Evolutionary conservation across 768 basidiomycete species (phyloP).

Genomic region (Rhizopogon roseolus): DNA sequence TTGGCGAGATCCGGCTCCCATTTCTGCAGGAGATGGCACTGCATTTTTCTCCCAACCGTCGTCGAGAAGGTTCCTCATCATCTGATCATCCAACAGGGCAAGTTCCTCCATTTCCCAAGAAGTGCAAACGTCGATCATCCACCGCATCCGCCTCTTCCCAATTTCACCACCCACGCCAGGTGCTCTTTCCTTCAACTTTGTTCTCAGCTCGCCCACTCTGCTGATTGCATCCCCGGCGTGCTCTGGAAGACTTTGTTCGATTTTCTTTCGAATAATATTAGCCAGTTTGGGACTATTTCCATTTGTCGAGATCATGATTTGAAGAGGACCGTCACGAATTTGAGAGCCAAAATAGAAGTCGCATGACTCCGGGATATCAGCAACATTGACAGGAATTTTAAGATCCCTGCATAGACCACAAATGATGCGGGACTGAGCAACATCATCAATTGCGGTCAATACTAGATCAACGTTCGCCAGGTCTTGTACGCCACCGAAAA

Average conservation of each 20-base stretch:
- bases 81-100: conserved; percentile 56
- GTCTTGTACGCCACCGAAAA: conserved; percentile 62
- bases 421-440: conserved; percentile 66
- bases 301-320: conserved; percentile 94
- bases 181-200: conserved; percentile 69
- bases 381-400: conserved; percentile 88
- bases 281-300: conserved; percentile 92
- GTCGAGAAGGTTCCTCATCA: conserved; percentile 64
- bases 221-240: conserved; percentile 74
- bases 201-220: conserved; percentile 72
- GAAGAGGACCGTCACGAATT: conserved; percentile 84
- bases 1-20: conserved; percentile 21
- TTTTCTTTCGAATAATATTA: conserved; percentile 65
- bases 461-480: conserved; percentile 77
- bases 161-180: conserved; percentile 78
- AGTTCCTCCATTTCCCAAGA: conserved; percentile 84
- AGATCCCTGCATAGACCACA: conserved; percentile 59
- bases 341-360: conserved; percentile 99
- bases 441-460: conserved; percentile 89
- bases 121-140: conserved; percentile 88
- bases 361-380: conserved; percentile 92
- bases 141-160: conserved; percentile 80
- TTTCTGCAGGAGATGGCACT: conserved; percentile 40
- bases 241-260: conserved; percentile 67
- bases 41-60: conserved; percentile 78